phyloP scores from a whole-genome alignment of 495 filamentous ascomycete genomes.

The Penicillium soppii region DNA sequence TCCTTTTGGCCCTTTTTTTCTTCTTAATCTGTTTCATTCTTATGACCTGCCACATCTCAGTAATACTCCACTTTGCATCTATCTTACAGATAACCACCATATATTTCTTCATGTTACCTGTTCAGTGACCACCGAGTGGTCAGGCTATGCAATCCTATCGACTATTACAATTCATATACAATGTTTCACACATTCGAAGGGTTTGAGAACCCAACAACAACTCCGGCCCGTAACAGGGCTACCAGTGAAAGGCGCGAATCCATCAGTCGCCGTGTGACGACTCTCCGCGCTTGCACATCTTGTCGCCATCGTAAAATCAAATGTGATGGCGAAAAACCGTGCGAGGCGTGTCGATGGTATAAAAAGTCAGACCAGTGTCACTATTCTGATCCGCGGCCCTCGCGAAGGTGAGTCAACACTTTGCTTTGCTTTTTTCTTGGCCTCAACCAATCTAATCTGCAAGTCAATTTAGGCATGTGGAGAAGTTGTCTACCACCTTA shows the following conservation, averaged over 20 bases:
- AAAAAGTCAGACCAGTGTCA: constrained; percentile 45
- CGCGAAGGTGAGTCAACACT: constrained; percentile 31
- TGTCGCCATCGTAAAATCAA: constrained; percentile 51
- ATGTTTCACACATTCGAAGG: constrained; percentile 49
- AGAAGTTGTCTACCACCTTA: constrained; percentile 41
- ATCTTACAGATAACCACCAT: not conserved
- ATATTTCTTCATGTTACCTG: not conserved
- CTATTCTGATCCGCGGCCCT: constrained; percentile 43
- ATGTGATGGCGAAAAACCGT: constrained; percentile 48
- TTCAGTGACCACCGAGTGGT: constrained; percentile 9
- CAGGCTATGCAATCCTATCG: not conserved
- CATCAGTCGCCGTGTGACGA: constrained; percentile 38
- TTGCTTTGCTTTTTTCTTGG: not conserved
- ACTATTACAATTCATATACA: constrained; percentile 3
- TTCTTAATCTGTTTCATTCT: not conserved
- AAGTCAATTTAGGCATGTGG: constrained; percentile 34
- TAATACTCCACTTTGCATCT: not conserved
- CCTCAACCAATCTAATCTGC: not conserved
- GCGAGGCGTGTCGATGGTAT: constrained; percentile 48
- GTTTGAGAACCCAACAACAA: constrained; percentile 36
- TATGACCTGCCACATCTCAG: not conserved
- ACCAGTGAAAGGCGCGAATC: constrained; percentile 36
- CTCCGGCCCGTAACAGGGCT: constrained; percentile 26
- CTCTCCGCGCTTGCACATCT: constrained; percentile 44
- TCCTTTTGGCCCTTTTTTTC: constrained; percentile 9